Conservation (phyloP, 768 basidiomycete genomes). For the Collybiopsis confluens region DNA sequence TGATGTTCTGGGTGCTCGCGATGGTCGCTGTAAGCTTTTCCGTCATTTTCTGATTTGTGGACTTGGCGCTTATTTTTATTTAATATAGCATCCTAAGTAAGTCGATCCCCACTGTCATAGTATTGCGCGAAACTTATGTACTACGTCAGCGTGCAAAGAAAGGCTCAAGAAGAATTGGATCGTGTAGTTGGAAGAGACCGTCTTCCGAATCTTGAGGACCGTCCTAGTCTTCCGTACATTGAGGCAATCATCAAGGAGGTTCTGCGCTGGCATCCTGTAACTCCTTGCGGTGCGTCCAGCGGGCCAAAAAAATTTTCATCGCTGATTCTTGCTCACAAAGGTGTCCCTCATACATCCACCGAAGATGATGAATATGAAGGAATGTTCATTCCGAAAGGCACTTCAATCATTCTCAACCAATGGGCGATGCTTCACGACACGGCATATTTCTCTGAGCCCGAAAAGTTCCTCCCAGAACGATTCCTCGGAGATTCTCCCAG, state of each 20-base stretch:
- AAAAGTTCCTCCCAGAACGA: neutral
- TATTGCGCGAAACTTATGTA: too few species aligned
- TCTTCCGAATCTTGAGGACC: conserved; percentile 21
- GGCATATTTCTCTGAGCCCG: neutral
- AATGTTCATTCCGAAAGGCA: conserved; percentile 24
- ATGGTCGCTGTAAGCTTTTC: neutral
- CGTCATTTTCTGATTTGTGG: too few species aligned
- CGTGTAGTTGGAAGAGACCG: conserved; percentile 26
- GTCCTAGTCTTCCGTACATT: conserved; percentile 21
- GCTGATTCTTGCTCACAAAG: neutral
- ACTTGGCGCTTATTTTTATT: too few species aligned
- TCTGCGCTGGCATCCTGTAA: neutral
- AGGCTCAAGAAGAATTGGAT: conserved; percentile 32
- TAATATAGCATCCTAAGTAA: conserved; percentile 1
- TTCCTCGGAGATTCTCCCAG: neutral
- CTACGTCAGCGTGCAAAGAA: conserved; percentile 21
- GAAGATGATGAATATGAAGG: conserved; percentile 29
- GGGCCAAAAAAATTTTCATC: neutral
- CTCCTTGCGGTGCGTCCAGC: neutral
- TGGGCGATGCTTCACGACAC: conserved; percentile 19
- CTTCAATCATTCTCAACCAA: conserved; percentile 24
- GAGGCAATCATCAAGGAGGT: conserved; percentile 24
- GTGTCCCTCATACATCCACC: conserved; percentile 21
- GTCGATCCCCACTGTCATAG: neutral
- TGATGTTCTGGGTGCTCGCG: conserved; percentile 4